These are phyloP conservation scores for Moniliophthora roreri DNA, from an alignment of 1,284 basidiomycete genomes.

Conservation along the genomic window DNA sequence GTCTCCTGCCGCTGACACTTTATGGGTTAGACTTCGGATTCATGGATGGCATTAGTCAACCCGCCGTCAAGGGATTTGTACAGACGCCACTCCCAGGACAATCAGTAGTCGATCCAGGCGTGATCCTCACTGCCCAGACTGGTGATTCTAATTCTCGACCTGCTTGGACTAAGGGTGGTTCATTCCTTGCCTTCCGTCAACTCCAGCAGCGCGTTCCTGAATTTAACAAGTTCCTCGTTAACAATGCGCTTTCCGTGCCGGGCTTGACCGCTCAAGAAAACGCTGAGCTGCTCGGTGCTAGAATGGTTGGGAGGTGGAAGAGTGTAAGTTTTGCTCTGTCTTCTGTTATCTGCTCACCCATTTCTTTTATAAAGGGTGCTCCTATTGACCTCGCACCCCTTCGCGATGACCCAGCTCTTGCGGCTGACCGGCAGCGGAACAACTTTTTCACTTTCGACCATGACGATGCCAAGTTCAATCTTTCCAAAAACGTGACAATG, in stretches of 20 bases:
- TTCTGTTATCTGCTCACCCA: not conserved
- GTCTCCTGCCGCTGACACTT: conserved; percentile 27
- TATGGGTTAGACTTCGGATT: conserved; percentile 16
- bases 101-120: conserved; percentile 29
- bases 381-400: conserved; percentile 35
- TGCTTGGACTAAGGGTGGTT: conserved; percentile 27
- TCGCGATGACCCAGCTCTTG: conserved; percentile 31
- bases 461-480: conserved; percentile 13
- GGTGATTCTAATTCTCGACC: conserved; percentile 24
- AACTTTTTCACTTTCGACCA: conserved; percentile 35
- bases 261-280: conserved; percentile 20
- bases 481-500: conserved; percentile 23
- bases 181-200: conserved; percentile 32
- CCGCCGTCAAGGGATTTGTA: conserved; percentile 31
- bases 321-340: conserved; percentile 18
- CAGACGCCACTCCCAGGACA: conserved; percentile 30
- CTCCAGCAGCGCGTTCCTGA: conserved; percentile 29
- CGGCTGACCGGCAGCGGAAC: conserved; percentile 30
- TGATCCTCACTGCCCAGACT: conserved; percentile 30
- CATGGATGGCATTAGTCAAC: conserved; percentile 25
- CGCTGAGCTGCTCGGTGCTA: conserved; percentile 27
- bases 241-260: conserved; percentile 20
- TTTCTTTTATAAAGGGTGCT: conserved; percentile 24
- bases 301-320: conserved; percentile 33
- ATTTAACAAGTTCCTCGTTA: conserved; percentile 25